These are phyloP conservation scores for Erysimum cheiri DNA, from an alignment of 441 rosid species.

Conservation along the genomic window DNA sequence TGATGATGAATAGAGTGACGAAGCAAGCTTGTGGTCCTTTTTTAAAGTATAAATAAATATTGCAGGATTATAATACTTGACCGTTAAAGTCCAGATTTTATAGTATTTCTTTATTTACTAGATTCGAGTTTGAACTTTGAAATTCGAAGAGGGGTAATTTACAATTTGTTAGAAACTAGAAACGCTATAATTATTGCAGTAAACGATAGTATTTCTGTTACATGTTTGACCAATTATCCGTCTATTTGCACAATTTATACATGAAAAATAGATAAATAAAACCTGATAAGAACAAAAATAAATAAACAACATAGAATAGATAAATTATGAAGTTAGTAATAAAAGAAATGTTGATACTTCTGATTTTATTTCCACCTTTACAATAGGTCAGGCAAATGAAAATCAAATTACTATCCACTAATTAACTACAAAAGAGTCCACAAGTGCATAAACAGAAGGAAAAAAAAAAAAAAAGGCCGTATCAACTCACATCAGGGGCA, in stretches of 20 bases:
- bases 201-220: neutral
- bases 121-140: constrained; percentile 25
- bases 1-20: constrained; percentile 19
- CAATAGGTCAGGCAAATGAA: constrained; percentile 12
- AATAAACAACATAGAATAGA: neutral
- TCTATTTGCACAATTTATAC: neutral
- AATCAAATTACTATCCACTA: neutral
- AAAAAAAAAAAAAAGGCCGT: neutral
- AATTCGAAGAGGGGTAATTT: neutral
- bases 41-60: neutral
- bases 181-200: neutral
- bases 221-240: neutral
- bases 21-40: constrained; percentile 8
- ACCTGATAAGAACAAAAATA: neutral
- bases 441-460: constrained; percentile 5
- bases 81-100: constrained; percentile 6
- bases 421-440: constrained; percentile 16
- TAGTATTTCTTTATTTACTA: constrained; percentile 22
- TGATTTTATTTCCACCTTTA: constrained; percentile 12
- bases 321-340: neutral
- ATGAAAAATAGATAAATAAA: neutral
- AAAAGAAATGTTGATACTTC: neutral
- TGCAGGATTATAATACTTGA: constrained; percentile 12
- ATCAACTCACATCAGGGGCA: constrained; percentile 11
- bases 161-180: neutral